A percentile compares a stretch with the other conserved stretches of the same genome.
Evolutionary conservation across 2,329 filamentous ascomycete genomes (phyloP).

Genomic region (Hymenoscyphus albidus): DNA sequence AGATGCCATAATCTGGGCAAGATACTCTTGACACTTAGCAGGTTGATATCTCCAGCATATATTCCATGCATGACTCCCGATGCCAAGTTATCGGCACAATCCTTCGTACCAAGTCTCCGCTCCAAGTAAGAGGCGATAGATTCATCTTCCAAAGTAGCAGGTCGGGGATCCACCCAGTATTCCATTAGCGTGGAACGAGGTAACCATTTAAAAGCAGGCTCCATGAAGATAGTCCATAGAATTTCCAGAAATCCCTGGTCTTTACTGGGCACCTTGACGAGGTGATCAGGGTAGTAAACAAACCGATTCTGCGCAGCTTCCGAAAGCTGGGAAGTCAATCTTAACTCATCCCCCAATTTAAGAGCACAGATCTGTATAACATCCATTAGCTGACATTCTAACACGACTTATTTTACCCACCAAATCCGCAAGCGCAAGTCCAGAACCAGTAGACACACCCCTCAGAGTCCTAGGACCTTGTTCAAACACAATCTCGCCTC

Average conservation of each 20-base stretch:
- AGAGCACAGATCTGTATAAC: conserved; percentile 52
- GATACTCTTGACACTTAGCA: conserved; percentile 69
- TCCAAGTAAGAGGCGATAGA: conserved; percentile 66
- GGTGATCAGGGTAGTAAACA: conserved; percentile 83
- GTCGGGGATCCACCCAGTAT: conserved; percentile 33
- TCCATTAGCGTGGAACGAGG: conserved; percentile 31
- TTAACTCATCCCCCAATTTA: conserved; percentile 51
- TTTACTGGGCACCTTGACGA: conserved; percentile 59
- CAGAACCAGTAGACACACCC: conserved; percentile 9
- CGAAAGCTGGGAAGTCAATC: conserved; percentile 48
- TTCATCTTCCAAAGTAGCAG: conserved; percentile 52
- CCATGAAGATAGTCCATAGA: conserved; percentile 39
- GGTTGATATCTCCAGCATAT: conserved; percentile 83
- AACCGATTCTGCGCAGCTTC: conserved; percentile 63
- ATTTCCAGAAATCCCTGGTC: conserved; percentile 33
- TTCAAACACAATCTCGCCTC: conserved; percentile 72
- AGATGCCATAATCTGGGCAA: conserved; percentile 25
- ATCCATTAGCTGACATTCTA: conserved; percentile 10
- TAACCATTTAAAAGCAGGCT: conserved; percentile 53
- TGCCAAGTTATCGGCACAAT: conserved; percentile 65
- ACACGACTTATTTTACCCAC: conserved; percentile 4
- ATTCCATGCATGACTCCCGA: conserved; percentile 83
- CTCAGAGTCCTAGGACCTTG: conserved; percentile 62
- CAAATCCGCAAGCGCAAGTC: conserved; percentile 13
- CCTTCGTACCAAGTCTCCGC: conserved; percentile 48